Base-by-base conservation (phyloP, 2,329 filamentous ascomycete species). In the Aureobasidium sp. region DNA sequence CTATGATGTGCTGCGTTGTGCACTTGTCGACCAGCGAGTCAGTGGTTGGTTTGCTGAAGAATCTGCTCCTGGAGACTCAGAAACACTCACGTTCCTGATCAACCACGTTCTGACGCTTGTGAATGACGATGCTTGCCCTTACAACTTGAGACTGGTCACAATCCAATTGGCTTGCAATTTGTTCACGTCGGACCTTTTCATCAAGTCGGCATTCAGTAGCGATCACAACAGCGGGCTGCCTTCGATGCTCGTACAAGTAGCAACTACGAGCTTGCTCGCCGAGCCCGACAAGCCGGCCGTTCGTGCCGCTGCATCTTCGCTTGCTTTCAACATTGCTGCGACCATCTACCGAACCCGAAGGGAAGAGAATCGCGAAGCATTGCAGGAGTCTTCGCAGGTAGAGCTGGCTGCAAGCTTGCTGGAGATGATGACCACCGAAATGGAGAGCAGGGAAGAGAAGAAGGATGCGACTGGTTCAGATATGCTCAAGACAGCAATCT, bases 31-130 rank as follows among this genome's bases (percentile, higher is more conserved):
- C 68, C 80, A 87, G 0, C 85, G 92, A 42, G 80, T 96, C 17
- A 90, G 89, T 64, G 88, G 88, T 20, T 95, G 86, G 75, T 91
- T 91, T 65, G 90, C 90, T 0, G 88, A 94, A 71, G 90, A 97
- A 72, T 70, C 68, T 42, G 70, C 71, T 36, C 78, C 78, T 9
- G 27, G 25, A 9, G 42, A 61, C 12, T 49, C 58, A n/a, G 75
- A 76, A 58, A 90, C 88, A 0, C 77, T 93, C 15, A 71, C 81
- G 37, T 77, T 82, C 0, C 74, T 96, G 2, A 72, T 91, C 3
- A 74, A 82, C 3, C 76, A 83, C 41, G 82, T 79, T n/a, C 67
- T 72, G 11, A 74, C 78, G n/a, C 75, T 90, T 48, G 85, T 83
- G 66, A 72, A 77, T 6, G 78, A 83, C 36, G 70, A 77, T 9